Evolutionary conservation across 2,329 filamentous ascomycete species (phyloP).

Genomic region (Pseudocercospora ulei): DNA sequence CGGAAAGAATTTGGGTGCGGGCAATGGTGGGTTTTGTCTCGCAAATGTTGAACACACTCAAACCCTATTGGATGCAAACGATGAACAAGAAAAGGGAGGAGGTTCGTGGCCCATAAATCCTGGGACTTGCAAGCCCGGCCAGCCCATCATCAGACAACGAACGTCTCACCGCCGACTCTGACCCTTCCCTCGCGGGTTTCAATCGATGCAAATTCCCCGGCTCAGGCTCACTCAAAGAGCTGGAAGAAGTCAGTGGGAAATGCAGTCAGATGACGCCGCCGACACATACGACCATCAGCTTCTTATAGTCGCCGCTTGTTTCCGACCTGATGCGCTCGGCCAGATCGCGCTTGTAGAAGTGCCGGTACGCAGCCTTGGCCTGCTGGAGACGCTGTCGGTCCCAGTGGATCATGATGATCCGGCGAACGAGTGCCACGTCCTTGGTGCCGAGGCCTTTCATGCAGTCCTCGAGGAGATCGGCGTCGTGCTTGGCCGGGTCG

Average conservation of each 20-base stretch:
- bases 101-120: too few relatives aligned
- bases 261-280: slow-evolving; percentile 11
- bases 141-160: too few relatives aligned
- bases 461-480: slow-evolving; percentile 66
- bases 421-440: slow-evolving; percentile 64
- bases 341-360: slow-evolving; percentile 59
- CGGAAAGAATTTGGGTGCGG: too few relatives aligned
- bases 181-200: slow-evolving; percentile 17
- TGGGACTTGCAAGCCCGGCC: too few relatives aligned
- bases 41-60: too few relatives aligned
- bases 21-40: too few relatives aligned
- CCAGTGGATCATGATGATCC: slow-evolving; percentile 80
- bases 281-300: slow-evolving; percentile 56
- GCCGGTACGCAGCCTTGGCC: slow-evolving; percentile 67
- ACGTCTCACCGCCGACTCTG: too few relatives aligned
- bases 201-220: slow-evolving; percentile 8
- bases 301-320: slow-evolving; percentile 68
- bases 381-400: slow-evolving; percentile 62
- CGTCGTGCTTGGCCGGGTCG: slow-evolving; percentile 78
- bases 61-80: too few relatives aligned
- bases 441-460: slow-evolving; percentile 86
- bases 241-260: slow-evolving; percentile 17
- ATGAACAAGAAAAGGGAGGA: too few relatives aligned
- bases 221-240: slow-evolving; percentile 19
- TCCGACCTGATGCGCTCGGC: slow-evolving; percentile 64